Base-by-base conservation (phyloP, 2,329 filamentous ascomycete genomes). In the Elsinoe arachidis region DNA sequence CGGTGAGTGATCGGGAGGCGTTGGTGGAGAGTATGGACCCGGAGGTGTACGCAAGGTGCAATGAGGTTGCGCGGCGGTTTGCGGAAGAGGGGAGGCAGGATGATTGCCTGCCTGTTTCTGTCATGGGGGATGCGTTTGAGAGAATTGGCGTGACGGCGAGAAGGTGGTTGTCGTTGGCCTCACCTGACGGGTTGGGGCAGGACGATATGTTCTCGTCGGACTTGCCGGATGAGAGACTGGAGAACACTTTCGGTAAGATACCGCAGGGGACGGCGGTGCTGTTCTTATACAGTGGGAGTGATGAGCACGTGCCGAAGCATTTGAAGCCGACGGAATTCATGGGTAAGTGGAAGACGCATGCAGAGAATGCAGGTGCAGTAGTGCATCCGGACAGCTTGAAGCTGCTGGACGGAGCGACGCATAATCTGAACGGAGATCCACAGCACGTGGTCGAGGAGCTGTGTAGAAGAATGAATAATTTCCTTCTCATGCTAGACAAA, bases 201-300 rank as follows among this genome's bases (percentile, higher is more conserved):
- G 91, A 96, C 68, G 91, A 96, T 68, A 89, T 87, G 67, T 96
- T 95, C 73, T 91, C 87, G n/a, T 84, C 83, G 2, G 87, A 93
- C 67, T 73, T 93, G n/a, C 70, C 74, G 0, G 78, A 82, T 41
- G 75, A 80, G 33, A 74, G 77, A 15, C 73, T 90, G 5, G 66
- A 70, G 21, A 68, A 68, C 12, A 85, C 85, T n/a, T 96, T 92
- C 79, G 80, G 83, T 2, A 73, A 73, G 52, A 74, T 89, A 57
- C 73, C 80, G 55, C 58, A 61, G 6, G 64, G 57, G 11, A 72
- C 71, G n/a, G 80, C 82, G 1, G 70, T 89, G 0, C 72, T 87
- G 61, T 81, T 88, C 15, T 67, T 90, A 33, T 81, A 83, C 59
- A 85, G 85, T 1, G 84, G 75, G 5, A 71, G 77, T 43, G 88